Base-by-base conservation (phyloP, 805 yeast genomes). In the Candida ortonii region DNA sequence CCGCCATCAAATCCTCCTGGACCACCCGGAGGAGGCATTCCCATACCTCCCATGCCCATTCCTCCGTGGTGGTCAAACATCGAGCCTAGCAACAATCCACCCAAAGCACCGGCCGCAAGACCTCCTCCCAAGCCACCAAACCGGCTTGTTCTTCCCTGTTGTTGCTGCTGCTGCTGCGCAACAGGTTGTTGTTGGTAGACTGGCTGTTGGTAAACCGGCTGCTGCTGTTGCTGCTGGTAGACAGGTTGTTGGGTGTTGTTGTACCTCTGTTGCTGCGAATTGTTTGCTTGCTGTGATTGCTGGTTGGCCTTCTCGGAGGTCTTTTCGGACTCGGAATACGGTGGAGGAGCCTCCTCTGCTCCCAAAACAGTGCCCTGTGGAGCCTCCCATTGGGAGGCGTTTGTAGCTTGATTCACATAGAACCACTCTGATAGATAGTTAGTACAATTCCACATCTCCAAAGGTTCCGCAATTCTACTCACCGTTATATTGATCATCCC, bases 341-440 rank as follows among this genome's bases (percentile, higher is more conserved):
- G 45, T 11, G 80, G 79, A 2, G 68, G 66, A 3, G 51, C 58
- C 7, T 49, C 61, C 4, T 39, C 49, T 4, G 43, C 35, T 7
- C 63, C 58, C 54, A 73, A 71, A 2, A 47, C 55, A 0, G 85
- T 75, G 1, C 82, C 82, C 8, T 41, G 39, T 11, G 96, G 97
- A 10, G 79, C 76, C 34, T 85, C 95, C 97, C 97, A 90, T 59
- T 88, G 96, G 0, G 96, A 85, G 46, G 76, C 66, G 40, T 84
- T 81, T 10, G 85, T 74, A 11, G 68, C 52, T 44, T 84, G 62
- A 49, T 87, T 68, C n/a, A 90, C 95, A 52, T 79, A 90, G 58
- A 80, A 90, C 79, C 80, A 86, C 71, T 56, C 61, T 47, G 14
- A 8, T 27, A 16, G 3, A 12, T 12, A 13, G n/a, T 5, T 30